Base-by-base conservation (phyloP, 1,284 basidiomycete genomes). In the Agroathelia rolfsii region DNA sequence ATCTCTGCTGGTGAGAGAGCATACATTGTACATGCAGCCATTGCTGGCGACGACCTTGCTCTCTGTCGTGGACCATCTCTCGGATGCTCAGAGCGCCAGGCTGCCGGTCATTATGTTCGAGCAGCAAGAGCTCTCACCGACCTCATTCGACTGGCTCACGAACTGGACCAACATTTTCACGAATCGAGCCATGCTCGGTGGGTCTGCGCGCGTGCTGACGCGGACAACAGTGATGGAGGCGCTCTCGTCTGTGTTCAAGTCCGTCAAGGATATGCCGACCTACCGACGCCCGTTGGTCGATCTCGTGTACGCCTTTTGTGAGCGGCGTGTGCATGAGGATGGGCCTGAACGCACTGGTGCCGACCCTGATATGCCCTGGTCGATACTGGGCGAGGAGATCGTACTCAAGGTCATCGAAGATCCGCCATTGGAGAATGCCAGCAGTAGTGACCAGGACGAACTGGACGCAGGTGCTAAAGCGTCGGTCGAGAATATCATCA, bases 101-200 rank as follows among this genome's bases (percentile, higher is more conserved):
- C 58, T 82, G 4, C 69, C 79, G 4, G 46, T 47, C 9, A 53
- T 70, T 26, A 76, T 84, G 73, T 58, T 62, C 18, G 67, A 73
- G 28, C 71, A 77, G 37, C 71, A 77, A 39, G 67, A 71, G 28
- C 61, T 85, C 21, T 74, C 69, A 3, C 82, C 81, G 0, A 76
- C 76, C 9, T 73, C 74, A 0, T 66, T 74, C 0, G 63, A 71
- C 6, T 85, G 81, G 81, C 52, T 83, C 14, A 54, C 57, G 5
- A 73, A 76, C 45, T 84, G 82, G 80, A 48, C 56, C 23, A 60
- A 45, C 18, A 55, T 85, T 3, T 49, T 83, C 13, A 55, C 52
- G n/a, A 72, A 71, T 39, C n/a, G n/a, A n/a, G 49, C 62, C 5
- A 59, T 57, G 4, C 54, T 80, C 6, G 59, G 71, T 44, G 53